Conservation (phyloP, 176 grass and related monocot genomes). For the Carex kokanica region DNA sequence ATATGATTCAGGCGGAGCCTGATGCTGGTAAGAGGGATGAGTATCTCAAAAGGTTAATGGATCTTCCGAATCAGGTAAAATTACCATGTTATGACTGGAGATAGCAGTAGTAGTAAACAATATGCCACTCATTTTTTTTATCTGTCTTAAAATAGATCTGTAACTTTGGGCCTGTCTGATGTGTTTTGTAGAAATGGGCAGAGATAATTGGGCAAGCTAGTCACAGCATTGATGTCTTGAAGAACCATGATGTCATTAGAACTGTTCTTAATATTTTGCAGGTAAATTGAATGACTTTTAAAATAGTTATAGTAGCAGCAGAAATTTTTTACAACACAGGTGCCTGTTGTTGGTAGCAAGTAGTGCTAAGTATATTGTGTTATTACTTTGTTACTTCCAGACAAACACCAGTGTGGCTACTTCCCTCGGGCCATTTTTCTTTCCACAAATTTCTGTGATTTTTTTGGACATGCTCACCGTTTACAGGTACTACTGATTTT, state of each 20-base stretch:
- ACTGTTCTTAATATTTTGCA: conserved; percentile 98
- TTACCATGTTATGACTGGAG: background rate
- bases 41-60: conserved; percentile 98
- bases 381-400: conserved; percentile 49
- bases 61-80: conserved; percentile 90
- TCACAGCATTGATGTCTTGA: conserved; percentile 89
- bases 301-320: conserved; percentile 6
- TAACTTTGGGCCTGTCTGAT: conserved; percentile 1
- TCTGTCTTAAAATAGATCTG: background rate
- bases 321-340: background rate
- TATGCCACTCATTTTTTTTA: background rate
- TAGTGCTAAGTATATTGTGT: conserved; percentile 16
- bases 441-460: conserved; percentile 89
- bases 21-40: conserved; percentile 89
- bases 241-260: conserved; percentile 97
- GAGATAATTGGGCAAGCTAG: conserved; percentile 99
- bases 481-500: conserved; percentile 64
- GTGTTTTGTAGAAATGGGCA: conserved; percentile 86
- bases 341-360: conserved; percentile 5
- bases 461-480: conserved; percentile 98
- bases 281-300: conserved; percentile 38
- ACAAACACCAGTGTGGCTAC: conserved; percentile 95
- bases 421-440: conserved; percentile 90
- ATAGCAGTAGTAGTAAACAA: conserved; percentile 22
- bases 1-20: conserved; percentile 99